phyloP scores from a whole-genome alignment of 768 basidiomycete species.

The Leccinum disarticulatum region DNA sequence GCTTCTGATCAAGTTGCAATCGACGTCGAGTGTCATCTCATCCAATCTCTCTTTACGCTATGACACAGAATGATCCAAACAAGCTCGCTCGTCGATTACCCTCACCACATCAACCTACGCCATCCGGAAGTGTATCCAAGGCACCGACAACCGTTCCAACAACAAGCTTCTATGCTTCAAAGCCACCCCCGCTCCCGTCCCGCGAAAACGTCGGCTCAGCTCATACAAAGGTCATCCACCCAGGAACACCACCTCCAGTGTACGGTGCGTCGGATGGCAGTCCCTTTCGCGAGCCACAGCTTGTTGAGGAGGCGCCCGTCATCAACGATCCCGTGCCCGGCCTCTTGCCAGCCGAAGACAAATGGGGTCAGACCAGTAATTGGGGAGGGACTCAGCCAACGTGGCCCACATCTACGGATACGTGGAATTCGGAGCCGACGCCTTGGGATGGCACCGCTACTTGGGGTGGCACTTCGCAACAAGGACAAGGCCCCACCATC shows the following conservation, averaged over 20 bases:
- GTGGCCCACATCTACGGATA: constrained; percentile 16
- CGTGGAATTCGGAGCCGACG: constrained; percentile 22
- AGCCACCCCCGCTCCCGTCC: constrained; percentile 38
- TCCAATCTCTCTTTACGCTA: constrained; percentile 21
- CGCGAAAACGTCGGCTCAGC: constrained; percentile 37
- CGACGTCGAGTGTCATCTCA: constrained; percentile 12
- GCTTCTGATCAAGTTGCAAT: constrained; percentile 24
- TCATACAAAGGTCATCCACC: constrained; percentile 35
- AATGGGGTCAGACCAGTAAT: constrained; percentile 19
- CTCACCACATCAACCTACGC: constrained; percentile 46
- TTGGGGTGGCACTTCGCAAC: constrained; percentile 29
- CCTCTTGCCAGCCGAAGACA: constrained; percentile 38
- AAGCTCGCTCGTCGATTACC: constrained; percentile 33
- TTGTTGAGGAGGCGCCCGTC: constrained; percentile 45
- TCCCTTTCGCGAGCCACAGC: constrained; percentile 55
- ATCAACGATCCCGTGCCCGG: constrained; percentile 36
- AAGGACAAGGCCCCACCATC: constrained; percentile 44
- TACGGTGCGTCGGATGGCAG: constrained; percentile 25
- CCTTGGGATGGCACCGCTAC: constrained; percentile 26
- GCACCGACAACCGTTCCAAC: constrained; percentile 26
- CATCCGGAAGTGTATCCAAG: constrained; percentile 33
- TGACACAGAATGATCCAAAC: constrained; percentile 49
- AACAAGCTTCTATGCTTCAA: constrained; percentile 30
- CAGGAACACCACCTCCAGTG: constrained; percentile 28
- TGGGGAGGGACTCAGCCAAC: constrained; percentile 16